Base-by-base conservation (phyloP, 495 filamentous ascomycete species). In the Xylaria telfairii region DNA sequence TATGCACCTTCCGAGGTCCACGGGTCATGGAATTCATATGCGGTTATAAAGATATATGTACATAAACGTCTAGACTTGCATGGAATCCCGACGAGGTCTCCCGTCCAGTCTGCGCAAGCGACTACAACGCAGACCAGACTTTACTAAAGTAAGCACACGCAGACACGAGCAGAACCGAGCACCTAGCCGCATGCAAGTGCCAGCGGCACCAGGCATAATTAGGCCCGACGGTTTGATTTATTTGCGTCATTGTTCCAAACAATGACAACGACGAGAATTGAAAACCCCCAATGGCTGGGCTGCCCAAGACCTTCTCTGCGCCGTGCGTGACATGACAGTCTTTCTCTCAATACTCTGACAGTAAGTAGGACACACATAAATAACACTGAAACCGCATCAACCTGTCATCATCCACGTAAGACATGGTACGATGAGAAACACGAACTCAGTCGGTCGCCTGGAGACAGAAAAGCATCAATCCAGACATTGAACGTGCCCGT, bases 371-470 rank as follows among this genome's bases (percentile, higher is more conserved):
- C 37, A 42, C 4, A 9, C 17, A 41, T 19, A 12, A 8, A 42
- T 28, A 28, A 28, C 4, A 28, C 59, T 24, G 59, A 61, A n/a
- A 62, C 59, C 26, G 34, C 37, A 42, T 28, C 37, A 62, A 42
- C 37, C n/a, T 62, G 37, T 62, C 37, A 3, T 3, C 37, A 34
- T 24, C 21, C 37, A 62, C 37, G 37, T 32, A 64, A 19, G 61
- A 63, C 61, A 32, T 64, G 39, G 41, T 32, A 47, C 61, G 61
- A 64, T 46, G 1, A 32, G n/a, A 46, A 9, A n/a, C 61, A 64
- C 41, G 37, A 64, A 46, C 24, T 9, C 60, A 30, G n/a, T n/a
- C n/a, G 19, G 5, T 28, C n/a, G 7, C 39, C 60, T 39, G 41
- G 46, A 28, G 9, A 24, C 28, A 63, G 34, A 30, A 59, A 10